Conservation (phyloP, 768 basidiomycete genomes). For the Boletellus ananiceps region DNA sequence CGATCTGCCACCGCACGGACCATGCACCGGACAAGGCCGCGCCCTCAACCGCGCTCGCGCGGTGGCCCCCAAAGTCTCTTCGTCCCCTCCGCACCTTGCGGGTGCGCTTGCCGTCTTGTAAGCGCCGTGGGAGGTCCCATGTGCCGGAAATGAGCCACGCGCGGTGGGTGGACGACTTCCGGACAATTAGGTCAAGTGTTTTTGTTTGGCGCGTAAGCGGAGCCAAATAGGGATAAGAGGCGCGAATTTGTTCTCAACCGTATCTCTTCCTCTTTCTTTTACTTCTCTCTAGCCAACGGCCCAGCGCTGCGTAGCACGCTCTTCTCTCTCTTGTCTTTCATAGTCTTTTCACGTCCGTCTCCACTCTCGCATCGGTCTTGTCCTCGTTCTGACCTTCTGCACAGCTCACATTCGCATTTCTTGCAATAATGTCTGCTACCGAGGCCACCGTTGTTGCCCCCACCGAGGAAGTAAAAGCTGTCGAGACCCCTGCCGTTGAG, state of each 20-base stretch:
- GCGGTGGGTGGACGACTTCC: slow-evolving; percentile 9
- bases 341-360: slow-evolving; percentile 47
- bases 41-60: not conserved
- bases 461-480: slow-evolving; percentile 52
- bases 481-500: slow-evolving; percentile 36
- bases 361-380: slow-evolving; percentile 3
- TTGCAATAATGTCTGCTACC: slow-evolving; percentile 80
- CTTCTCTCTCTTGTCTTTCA: slow-evolving; percentile 56
- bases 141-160: slow-evolving; percentile 3
- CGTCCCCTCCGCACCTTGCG: not conserved
- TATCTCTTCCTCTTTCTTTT: slow-evolving; percentile 52
- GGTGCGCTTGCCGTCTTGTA: not conserved
- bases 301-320: slow-evolving; percentile 53
- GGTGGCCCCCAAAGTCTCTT: not conserved
- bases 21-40: slow-evolving; percentile 1
- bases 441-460: slow-evolving; percentile 48
- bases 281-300: slow-evolving; percentile 52
- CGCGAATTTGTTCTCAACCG: slow-evolving; percentile 32
- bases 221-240: slow-evolving; percentile 40
- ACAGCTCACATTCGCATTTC: slow-evolving; percentile 53
- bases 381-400: slow-evolving; percentile 5
- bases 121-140: slow-evolving; percentile 10
- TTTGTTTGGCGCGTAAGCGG: slow-evolving; percentile 39
- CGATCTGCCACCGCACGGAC: slow-evolving; percentile 32
- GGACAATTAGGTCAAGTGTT: slow-evolving; percentile 32